Base-by-base conservation (phyloP, 2,329 filamentous ascomycete species). In the Scedosporium boydii region DNA sequence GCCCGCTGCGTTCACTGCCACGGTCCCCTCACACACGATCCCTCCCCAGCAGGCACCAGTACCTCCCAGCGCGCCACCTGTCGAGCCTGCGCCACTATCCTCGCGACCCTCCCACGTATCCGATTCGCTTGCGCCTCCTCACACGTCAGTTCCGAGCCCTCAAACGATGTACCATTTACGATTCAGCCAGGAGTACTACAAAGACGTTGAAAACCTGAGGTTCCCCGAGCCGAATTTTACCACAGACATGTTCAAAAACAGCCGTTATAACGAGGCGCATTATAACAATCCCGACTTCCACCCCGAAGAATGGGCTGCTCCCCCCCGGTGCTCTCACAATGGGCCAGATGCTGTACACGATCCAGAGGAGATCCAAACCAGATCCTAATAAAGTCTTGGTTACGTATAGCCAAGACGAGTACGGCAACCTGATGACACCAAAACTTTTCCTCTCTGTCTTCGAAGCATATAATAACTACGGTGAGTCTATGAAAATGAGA, bases 181-280 rank as follows among this genome's bases (percentile, higher is more conserved):
- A 4, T 86, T 85, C 69, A 86, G 80, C 68, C 78, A 70, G 10
- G 73, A 80, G 63, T 84, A 81, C 69, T 81, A 81, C 63, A 82
- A 80, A 63, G n/a, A n/a, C n/a, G 73, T 74, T 23, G 79, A 78
- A 60, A 76, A 71, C 63, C 71, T 70, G n/a, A 64, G 51, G 55
- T 72, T 74, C n/a, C 69, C 69, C 1, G 80, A 82, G 63, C 77
- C 79, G n/a, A 73, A 76, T 3, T 79, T 81, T 59, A 78, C 77
- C 61, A 87, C 83, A 1, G 80, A 76, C 59, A 84, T 82, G 1
- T 88, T 88, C 68, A 86, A 85, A 68, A 87, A 88, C 66, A 86
- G 82, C 60, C 83, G 87, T 62, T 87, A 84, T 73, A 88, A 88
- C 67, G 80, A 80, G 57, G 85, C 86, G 0, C 86, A 89, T 69